Percentiles rank a stretch among this genome's conserved stretches.
phyloP scores from a whole-genome alignment of 2,329 filamentous ascomycete genomes.

The Pseudocercospora vitis region DNA sequence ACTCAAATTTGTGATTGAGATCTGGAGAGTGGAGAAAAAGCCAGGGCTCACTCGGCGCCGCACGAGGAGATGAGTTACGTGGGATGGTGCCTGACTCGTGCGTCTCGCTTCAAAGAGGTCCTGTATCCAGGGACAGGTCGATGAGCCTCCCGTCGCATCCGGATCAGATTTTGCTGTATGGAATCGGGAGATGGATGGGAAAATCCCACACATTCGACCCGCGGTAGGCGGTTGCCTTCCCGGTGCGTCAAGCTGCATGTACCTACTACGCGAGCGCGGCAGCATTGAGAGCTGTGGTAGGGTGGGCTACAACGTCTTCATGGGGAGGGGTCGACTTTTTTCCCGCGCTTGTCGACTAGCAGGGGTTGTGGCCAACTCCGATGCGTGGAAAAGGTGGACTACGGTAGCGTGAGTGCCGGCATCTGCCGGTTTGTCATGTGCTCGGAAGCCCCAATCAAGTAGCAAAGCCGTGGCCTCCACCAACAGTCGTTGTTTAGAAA shows the following conservation, averaged over 20 bases:
- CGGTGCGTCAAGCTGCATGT: constrained; percentile 5
- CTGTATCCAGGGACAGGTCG: background rate
- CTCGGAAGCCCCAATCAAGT: background rate
- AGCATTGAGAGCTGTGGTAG: background rate
- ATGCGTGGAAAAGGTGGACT: no score
- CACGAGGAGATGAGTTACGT: background rate
- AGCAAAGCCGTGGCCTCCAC: constrained; percentile 7
- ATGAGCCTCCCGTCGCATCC: background rate
- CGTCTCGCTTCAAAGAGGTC: background rate
- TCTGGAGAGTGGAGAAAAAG: constrained; percentile 9
- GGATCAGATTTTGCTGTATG: background rate
- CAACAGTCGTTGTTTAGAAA: background rate
- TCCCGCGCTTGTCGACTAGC: no score
- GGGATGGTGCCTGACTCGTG: constrained; percentile 1
- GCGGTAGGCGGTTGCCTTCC: background rate
- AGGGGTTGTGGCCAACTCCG: no score
- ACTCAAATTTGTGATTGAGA: constrained; percentile 11
- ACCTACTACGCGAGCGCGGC: constrained; percentile 2
- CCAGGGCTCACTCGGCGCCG: background rate
- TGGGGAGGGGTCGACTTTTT: no score
- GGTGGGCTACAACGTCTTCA: background rate
- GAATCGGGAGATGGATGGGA: background rate
- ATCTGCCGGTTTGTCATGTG: constrained; percentile 2
- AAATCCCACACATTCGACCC: background rate
- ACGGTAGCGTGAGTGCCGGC: constrained; percentile 1